Base-by-base conservation (phyloP, 371 early-diverging fungal genomes). In the Syncephalastrum contaminatum region DNA sequence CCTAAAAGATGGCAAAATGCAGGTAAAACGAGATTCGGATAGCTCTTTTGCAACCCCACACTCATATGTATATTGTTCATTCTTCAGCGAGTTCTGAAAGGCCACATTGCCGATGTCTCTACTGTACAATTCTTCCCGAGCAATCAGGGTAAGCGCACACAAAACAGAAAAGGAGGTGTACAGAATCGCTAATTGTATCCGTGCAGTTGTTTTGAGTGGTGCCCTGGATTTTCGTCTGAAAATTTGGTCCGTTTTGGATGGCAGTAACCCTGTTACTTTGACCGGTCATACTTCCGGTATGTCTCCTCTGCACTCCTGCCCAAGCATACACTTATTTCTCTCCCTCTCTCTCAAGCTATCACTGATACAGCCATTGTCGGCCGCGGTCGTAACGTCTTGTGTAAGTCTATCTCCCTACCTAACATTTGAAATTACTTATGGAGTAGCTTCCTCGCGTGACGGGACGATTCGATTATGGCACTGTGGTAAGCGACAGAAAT, bases 171-270 rank as follows among this genome's bases (percentile, higher is more conserved):
- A n/a, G n/a, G 1, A n/a, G 39, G 4, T 44, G n/a, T 27, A 22
- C 45, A 25, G 3, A 49, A 47, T 13, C 13, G 4, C 13, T 14
- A 13, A 20, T 19, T n/a, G 16, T 25, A 25, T 20, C 20, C 16
- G 10, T 14, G 2, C 62, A 72, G 86, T 91, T 0, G 58, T 88
- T 0, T 73, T 91, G 27, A 86, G 85, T 55, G 90, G 86, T 13
- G 87, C 77, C 15, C 69, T 83, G 4, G 91, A 91, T 63, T 84
- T 88, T 58, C 77, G 78, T 41, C 59, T 86, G 15, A 84, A 83
- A 41, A 75, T 91, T 36, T 91, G 90, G 89, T 88, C 89, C 30
- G 89, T 75, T 4, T 51, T 81, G 19, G 85, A 89, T 62, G 91
- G 91, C 36, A 73, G 77, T 42, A 88, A 88, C 46, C 91, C 91